Conservation (phyloP, 83 land plant species). For the Diphasiastrum complanatum region DNA sequence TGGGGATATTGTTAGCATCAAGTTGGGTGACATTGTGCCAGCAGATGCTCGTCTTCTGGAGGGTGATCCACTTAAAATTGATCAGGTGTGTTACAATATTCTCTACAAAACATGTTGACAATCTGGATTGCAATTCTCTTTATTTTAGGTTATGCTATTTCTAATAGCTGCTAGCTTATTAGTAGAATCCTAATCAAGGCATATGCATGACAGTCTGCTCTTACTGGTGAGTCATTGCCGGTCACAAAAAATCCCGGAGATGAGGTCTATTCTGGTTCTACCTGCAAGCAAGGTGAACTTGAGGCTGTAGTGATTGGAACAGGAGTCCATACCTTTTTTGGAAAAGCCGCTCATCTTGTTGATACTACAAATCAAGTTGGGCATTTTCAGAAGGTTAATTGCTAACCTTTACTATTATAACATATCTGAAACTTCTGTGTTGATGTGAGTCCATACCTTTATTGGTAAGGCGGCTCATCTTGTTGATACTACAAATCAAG, state of each 20-base stretch:
- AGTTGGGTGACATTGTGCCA: constrained; percentile 77
- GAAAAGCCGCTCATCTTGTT: constrained; percentile 14
- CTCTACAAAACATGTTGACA: neutral
- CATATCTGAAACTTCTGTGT: neutral
- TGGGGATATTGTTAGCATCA: constrained; percentile 70
- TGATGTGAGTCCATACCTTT: constrained; percentile 36
- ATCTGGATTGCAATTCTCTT: constrained; percentile 4
- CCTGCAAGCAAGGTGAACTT: constrained; percentile 14
- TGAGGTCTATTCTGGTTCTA: constrained; percentile 12
- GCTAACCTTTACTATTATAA: too few relatives aligned
- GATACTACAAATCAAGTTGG: constrained; percentile 17
- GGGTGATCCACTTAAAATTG: constrained; percentile 69
- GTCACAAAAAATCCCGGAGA: constrained; percentile 12
- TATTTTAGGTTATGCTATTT: too few relatives aligned
- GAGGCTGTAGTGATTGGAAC: constrained; percentile 15
- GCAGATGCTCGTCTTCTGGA: constrained; percentile 87
- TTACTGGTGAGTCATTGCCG: constrained; percentile 13
- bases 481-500: constrained; percentile 43
- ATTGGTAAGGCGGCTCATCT: constrained; percentile 56
- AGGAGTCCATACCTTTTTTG: constrained; percentile 11
- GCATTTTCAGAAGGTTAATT: constrained; percentile 15
- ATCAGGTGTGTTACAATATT: constrained; percentile 24
- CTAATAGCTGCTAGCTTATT: too few relatives aligned
- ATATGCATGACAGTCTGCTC: constrained; percentile 16
- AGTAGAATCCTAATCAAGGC: too few relatives aligned